Conservation (phyloP, 108 stramenopile genomes). For the Bacterosira constricta region DNA sequence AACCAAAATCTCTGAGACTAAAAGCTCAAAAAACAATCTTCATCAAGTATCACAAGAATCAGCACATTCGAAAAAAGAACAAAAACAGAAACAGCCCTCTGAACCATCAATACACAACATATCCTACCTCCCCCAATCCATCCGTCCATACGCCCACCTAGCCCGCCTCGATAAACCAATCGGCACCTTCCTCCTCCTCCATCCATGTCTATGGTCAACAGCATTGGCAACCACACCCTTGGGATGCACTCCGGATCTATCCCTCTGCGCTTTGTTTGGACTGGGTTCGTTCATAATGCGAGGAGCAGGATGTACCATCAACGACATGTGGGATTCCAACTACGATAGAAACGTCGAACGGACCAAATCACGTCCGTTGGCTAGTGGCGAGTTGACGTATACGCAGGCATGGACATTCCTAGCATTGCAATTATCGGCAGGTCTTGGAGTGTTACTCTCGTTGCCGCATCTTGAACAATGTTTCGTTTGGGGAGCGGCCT, state of each 20-base stretch:
- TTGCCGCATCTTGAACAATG: slow-evolving; percentile 79
- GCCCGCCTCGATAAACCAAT: slow-evolving; percentile 88
- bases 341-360: slow-evolving; percentile 88
- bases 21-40: not conserved
- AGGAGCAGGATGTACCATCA: slow-evolving; percentile 97
- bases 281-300: slow-evolving; percentile 94
- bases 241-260: not conserved
- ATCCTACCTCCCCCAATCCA: slow-evolving; percentile 41
- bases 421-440: slow-evolving; percentile 80
- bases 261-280: slow-evolving; percentile 65
- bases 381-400: slow-evolving; percentile 68
- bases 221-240: slow-evolving; percentile 60
- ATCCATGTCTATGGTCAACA: slow-evolving; percentile 85
- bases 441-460: slow-evolving; percentile 86
- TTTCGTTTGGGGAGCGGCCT: slow-evolving; percentile 84
- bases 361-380: slow-evolving; percentile 90
- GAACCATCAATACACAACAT: slow-evolving; percentile 38
- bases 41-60: not conserved
- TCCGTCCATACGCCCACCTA: slow-evolving; percentile 79
- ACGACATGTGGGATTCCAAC: slow-evolving; percentile 97
- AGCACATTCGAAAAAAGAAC: not conserved
- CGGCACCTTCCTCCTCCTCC: slow-evolving; percentile 84
- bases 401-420: slow-evolving; percentile 84
- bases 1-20: not conserved
- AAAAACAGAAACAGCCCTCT: slow-evolving; percentile 1